Percentiles rank a stretch among this genome's conserved stretches.
These are phyloP conservation scores for Paecilomyces formosus DNA, from an alignment of 2,329 filamentous ascomycete genomes.

Conservation along the genomic window DNA sequence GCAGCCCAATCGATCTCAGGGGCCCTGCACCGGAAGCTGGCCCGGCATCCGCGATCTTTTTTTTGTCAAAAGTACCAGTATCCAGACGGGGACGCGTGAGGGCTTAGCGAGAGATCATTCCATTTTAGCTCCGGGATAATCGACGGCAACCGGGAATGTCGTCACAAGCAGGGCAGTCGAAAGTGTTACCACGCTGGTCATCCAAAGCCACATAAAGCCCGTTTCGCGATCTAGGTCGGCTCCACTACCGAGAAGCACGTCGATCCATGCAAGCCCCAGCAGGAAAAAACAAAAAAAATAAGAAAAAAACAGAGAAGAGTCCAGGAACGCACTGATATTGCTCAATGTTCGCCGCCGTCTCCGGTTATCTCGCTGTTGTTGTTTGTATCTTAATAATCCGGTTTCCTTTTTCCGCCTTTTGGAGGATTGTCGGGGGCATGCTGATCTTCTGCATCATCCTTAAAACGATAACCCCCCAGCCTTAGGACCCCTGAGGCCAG, in stretches of 20 bases:
- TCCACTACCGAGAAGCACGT: background rate
- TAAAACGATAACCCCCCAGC: background rate
- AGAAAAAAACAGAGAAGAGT: too few relatives aligned
- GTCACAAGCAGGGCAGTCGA: background rate
- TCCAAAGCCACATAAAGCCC: background rate
- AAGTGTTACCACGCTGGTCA: background rate
- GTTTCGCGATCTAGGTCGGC: background rate
- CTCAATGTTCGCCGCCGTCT: background rate
- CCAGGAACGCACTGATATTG: background rate
- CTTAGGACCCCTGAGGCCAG: background rate
- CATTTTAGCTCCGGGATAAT: background rate
- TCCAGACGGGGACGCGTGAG: background rate
- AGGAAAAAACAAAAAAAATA: background rate
- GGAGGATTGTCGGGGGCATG: background rate
- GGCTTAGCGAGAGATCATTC: background rate
- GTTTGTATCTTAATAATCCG: background rate
- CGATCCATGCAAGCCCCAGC: background rate
- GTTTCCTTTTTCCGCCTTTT: background rate
- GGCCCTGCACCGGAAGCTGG: background rate
- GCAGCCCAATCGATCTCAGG: background rate
- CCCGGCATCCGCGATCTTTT: background rate
- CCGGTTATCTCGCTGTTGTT: background rate
- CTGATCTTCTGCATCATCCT: background rate
- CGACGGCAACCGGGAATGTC: background rate
- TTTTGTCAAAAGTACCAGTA: background rate